These are phyloP conservation scores for Trichoderma parareesei DNA, from an alignment of 495 filamentous ascomycete species.

Conservation along the genomic window DNA sequence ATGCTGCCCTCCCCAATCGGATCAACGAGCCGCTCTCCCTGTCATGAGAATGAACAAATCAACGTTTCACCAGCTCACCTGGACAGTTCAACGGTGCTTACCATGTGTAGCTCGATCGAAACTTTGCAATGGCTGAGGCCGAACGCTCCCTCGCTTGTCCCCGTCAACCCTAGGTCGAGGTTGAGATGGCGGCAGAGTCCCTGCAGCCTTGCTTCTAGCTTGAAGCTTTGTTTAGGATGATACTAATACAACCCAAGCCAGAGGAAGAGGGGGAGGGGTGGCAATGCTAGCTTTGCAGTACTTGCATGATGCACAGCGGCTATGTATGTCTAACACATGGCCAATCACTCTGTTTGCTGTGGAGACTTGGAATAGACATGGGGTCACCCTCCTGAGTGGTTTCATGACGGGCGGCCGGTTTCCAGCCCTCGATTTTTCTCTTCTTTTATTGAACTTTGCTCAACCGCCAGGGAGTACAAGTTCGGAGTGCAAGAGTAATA, in stretches of 20 bases:
- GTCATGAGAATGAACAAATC: neutral
- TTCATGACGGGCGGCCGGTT: neutral
- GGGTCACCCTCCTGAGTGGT: neutral
- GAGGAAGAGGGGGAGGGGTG: constrained; percentile 9
- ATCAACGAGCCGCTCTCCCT: neutral
- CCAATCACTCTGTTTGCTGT: constrained; percentile 21
- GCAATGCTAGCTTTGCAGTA: constrained; percentile 24
- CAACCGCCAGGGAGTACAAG: neutral
- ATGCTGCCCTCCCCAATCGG: neutral
- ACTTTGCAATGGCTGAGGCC: neutral
- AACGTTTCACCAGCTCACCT: constrained; percentile 3
- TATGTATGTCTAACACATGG: constrained; percentile 30
- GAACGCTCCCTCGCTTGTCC: neutral
- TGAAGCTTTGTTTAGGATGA: constrained; percentile 5
- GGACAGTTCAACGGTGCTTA: neutral
- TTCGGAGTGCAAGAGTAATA: neutral
- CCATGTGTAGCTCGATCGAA: neutral
- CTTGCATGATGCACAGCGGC: constrained; percentile 34
- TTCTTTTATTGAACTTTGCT: neutral
- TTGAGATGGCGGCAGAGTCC: constrained; percentile 11
- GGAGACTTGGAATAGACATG: neutral
- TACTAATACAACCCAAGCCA: constrained; percentile 5
- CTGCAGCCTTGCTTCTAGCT: constrained; percentile 10
- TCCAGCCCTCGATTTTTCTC: constrained; percentile 2
- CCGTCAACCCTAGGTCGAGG: neutral